A percentile compares a stretch with the other conserved stretches of the same genome.
phyloP scores from a whole-genome alignment of 1,284 basidiomycete genomes.

The Apiotrichum brassicae region DNA sequence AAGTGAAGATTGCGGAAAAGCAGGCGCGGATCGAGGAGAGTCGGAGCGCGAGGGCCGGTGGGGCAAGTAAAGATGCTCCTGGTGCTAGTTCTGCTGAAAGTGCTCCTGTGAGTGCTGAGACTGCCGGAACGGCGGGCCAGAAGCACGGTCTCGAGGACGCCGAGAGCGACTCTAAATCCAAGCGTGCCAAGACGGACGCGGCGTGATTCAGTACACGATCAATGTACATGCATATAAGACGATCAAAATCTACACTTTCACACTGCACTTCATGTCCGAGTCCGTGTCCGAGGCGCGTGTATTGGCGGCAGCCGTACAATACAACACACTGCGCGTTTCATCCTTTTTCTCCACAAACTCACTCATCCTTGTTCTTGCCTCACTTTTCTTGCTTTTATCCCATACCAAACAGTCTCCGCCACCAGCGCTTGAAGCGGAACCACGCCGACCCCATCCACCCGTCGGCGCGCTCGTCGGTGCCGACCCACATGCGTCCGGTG shows the following conservation, averaged over 20 bases:
- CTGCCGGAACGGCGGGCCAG: slow-evolving; percentile 9
- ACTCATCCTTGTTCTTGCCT: too few relatives aligned
- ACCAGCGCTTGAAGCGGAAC: slow-evolving; percentile 41
- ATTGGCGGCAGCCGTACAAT: too few relatives aligned
- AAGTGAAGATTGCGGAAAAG: too few relatives aligned
- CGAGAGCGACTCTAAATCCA: slow-evolving; percentile 4
- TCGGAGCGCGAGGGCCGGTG: slow-evolving; percentile 7
- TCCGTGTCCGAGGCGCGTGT: too few relatives aligned
- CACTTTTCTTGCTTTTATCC: slow-evolving; percentile 10
- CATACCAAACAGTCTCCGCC: slow-evolving; percentile 28
- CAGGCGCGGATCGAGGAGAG: too few relatives aligned
- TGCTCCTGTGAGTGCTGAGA: too few relatives aligned
- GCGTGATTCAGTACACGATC: background rate
- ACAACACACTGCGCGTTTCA: too few relatives aligned
- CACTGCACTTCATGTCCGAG: background rate
- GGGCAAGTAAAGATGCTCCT: background rate
- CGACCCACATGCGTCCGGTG: slow-evolving; percentile 41
- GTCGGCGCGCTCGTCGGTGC: slow-evolving; percentile 20
- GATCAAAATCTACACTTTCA: background rate
- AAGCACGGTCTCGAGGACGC: slow-evolving; percentile 20
- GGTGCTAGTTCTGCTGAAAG: background rate
- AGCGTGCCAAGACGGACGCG: background rate
- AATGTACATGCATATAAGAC: slow-evolving; percentile 1
- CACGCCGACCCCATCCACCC: slow-evolving; percentile 32
- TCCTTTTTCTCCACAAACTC: too few relatives aligned